phyloP scores from a whole-genome alignment of 2,329 filamentous ascomycete genomes.

The Neocucurbitaria cava region DNA sequence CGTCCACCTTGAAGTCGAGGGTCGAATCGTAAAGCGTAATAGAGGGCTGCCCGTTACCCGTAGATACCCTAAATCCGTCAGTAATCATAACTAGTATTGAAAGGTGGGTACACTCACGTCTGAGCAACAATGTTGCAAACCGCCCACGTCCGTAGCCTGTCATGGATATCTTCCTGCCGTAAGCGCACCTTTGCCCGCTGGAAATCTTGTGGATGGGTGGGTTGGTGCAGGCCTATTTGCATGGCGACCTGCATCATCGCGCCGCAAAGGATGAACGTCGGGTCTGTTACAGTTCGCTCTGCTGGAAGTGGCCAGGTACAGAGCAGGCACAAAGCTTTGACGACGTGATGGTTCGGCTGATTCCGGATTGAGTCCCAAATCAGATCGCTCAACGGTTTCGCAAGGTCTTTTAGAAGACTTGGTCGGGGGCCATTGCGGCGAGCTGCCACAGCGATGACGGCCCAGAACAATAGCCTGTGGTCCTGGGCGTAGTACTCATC shows the following conservation, averaged over 20 bases:
- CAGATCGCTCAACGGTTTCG: conserved; percentile 70
- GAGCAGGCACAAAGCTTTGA: conserved; percentile 79
- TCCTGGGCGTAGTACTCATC: conserved; percentile 77
- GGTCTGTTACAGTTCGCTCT: conserved; percentile 80
- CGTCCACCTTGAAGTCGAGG: conserved; percentile 53
- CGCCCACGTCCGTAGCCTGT: conserved; percentile 81
- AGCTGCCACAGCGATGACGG: conserved; percentile 76
- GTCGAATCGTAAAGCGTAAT: conserved; percentile 81
- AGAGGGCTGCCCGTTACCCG: conserved; percentile 81
- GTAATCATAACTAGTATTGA: background rate
- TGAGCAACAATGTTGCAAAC: conserved; percentile 86
- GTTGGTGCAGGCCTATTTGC: conserved; percentile 81
- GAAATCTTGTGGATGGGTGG: conserved; percentile 83
- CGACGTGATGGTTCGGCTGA: conserved; percentile 78
- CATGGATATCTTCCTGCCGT: conserved; percentile 78
- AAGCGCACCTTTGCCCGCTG: conserved; percentile 76
- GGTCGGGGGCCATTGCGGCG: conserved; percentile 72
- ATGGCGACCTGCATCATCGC: conserved; percentile 89
- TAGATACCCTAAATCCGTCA: conserved; percentile 67
- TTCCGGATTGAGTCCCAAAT: conserved; percentile 81
- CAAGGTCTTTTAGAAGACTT: conserved; percentile 70
- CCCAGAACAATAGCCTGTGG: conserved; percentile 85
- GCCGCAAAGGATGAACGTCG: conserved; percentile 80
- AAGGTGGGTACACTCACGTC: conserved; percentile 56
- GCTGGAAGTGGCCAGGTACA: conserved; percentile 85